Evolutionary conservation across 208 protist species (phyloP).

Genomic region (Leishmania tarentolae): DNA sequence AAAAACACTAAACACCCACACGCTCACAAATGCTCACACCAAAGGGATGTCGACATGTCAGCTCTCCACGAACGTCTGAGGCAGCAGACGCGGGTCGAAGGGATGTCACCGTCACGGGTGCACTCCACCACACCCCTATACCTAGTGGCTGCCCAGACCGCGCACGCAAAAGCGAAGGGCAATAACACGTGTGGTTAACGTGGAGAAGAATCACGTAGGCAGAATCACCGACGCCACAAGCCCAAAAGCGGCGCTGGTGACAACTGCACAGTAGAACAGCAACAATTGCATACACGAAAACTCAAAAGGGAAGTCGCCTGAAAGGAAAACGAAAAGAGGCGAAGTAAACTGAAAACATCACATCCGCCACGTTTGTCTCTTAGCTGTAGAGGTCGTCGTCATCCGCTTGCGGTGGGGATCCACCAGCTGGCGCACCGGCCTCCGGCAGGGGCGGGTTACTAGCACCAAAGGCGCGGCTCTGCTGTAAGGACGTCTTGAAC

Average conservation of each 20-base stretch:
- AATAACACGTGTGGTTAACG: background rate
- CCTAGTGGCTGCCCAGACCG: background rate
- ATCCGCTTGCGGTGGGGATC: constrained; percentile 28
- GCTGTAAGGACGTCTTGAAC: constrained; percentile 89
- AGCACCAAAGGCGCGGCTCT: constrained; percentile 69
- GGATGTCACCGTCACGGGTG: background rate
- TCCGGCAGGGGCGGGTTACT: constrained; percentile 15
- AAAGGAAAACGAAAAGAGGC: constrained; percentile 10
- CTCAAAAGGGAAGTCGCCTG: background rate
- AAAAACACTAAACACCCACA: constrained; percentile 1
- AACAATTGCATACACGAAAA: background rate
- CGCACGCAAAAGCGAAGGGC: background rate
- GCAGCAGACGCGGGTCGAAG: background rate
- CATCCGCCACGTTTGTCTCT: background rate
- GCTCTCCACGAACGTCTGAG: background rate
- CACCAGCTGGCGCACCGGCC: constrained; percentile 28
- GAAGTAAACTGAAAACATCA: constrained; percentile 8
- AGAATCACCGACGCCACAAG: background rate
- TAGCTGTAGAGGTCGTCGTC: constrained; percentile 64
- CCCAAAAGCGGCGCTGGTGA: background rate
- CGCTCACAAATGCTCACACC: background rate
- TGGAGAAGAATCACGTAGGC: background rate
- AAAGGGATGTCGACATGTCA: background rate
- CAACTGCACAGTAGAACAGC: background rate
- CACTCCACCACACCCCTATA: background rate